Evolutionary conservation across 805 yeast species (phyloP), one percentile per base, ranked within the genome.

Genomic region (Nakazawaea sp.): DNA sequence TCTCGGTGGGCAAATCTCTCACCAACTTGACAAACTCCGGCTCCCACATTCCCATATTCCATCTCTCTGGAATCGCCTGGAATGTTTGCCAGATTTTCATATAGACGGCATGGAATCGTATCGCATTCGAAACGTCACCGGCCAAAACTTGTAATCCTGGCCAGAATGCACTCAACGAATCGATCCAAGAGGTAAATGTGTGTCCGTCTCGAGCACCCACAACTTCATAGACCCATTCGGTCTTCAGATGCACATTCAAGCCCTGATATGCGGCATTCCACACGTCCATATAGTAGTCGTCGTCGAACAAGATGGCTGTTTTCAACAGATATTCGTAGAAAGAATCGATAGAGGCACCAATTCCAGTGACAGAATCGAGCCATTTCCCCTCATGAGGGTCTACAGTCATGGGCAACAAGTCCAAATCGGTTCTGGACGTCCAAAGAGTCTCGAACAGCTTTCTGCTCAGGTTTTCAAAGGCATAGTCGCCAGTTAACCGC

Each of bases 331-430:
- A 85, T 51, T 89, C 97, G 53, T 81, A 89, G 50, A 85, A 85
- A 0, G 96, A 86, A 56, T 89, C 97, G 12, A 86, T 73, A 2
- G 95, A 82, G 0, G 97, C 97, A 2, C 97, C 97, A 8, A 84
- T 68, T 0, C 96, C 96, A 0, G 92, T 75, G 28, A 77, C 58
- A 0, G 68, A 53, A 39, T 81, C 81, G 28, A 64, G 58, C 75
- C 85, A 78, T 27, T 54, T 50, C 25, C 77, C 75, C 0, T 65
- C 57, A 1, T 64, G 49, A 0, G 89, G 81, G 43, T 81, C 78
- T 4, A 88, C 62, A 0, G 89, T 69, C 85, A 83, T 81, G 2
- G 96, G 95, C 11, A 90, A 49, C 20, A 90, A 61, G 45, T 83
- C 76, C 11, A 83, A 52, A 2, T 56, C 48, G 38, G 83, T 71